Evolutionary conservation across 306 rosid genomes (phyloP).

Genomic region (Vigna angularis): DNA sequence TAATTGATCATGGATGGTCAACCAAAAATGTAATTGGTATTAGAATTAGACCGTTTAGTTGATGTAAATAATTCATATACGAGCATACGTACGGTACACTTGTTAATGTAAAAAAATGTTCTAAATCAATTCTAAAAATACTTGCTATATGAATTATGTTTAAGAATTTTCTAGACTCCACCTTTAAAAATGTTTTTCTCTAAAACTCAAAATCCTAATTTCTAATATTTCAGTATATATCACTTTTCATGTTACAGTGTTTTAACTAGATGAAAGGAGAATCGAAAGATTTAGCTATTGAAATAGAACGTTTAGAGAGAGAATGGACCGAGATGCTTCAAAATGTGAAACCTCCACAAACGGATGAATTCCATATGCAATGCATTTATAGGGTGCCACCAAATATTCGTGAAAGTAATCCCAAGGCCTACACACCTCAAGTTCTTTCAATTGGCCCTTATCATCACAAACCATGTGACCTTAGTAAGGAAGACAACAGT

Average conservation of each 20-base stretch:
- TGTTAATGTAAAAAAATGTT: too few relatives aligned
- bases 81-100: too few relatives aligned
- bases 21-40: too few relatives aligned
- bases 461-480: neutral
- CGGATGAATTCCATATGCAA: neutral
- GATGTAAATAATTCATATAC: too few relatives aligned
- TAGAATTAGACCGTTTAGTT: too few relatives aligned
- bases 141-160: too few relatives aligned
- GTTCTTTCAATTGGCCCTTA: neutral
- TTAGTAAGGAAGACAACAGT: neutral
- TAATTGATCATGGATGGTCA: too few relatives aligned
- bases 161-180: too few relatives aligned
- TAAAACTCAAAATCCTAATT: too few relatives aligned
- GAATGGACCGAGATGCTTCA: neutral
- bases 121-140: too few relatives aligned
- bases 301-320: neutral
- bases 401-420: neutral
- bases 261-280: neutral
- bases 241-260: neutral
- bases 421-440: neutral
- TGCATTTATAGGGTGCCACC: neutral
- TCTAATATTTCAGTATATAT: too few relatives aligned
- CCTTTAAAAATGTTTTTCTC: too few relatives aligned
- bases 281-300: neutral
- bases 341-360: neutral